phyloP scores from a whole-genome alignment of 2,329 filamentous ascomycete species.

The Trichoderma pleuroti region DNA sequence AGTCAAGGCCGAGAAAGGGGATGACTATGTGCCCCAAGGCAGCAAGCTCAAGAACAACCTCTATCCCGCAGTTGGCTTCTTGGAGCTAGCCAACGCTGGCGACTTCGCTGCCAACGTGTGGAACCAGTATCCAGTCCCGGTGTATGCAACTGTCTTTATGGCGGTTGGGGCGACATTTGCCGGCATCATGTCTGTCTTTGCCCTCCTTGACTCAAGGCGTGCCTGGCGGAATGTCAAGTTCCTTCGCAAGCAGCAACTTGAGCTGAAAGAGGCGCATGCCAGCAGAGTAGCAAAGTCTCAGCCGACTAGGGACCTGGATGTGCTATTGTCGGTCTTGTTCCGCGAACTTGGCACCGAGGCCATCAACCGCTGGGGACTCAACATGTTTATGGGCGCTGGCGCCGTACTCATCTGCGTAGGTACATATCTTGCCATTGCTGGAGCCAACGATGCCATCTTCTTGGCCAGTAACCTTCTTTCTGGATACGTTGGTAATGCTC shows the following conservation, averaged over 20 bases:
- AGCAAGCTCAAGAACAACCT: slow-evolving; percentile 24
- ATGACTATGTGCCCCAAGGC: not conserved
- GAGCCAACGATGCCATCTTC: slow-evolving; percentile 41
- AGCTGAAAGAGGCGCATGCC: slow-evolving; percentile 28
- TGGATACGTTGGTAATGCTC: slow-evolving; percentile 52
- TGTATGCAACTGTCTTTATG: slow-evolving; percentile 49
- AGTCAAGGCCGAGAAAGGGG: not conserved
- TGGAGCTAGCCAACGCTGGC: slow-evolving; percentile 53
- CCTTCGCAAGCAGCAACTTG: slow-evolving; percentile 40
- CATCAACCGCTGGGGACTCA: slow-evolving; percentile 50
- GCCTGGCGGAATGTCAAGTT: slow-evolving; percentile 46
- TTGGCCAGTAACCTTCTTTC: slow-evolving; percentile 50
- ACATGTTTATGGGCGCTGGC: slow-evolving; percentile 47
- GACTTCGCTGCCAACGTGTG: slow-evolving; percentile 58
- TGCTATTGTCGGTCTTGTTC: slow-evolving; percentile 42
- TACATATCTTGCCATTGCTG: slow-evolving; percentile 52
- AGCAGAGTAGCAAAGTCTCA: slow-evolving; percentile 16
- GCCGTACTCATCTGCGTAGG: slow-evolving; percentile 49
- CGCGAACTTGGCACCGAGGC: slow-evolving; percentile 50
- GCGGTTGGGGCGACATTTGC: slow-evolving; percentile 48
- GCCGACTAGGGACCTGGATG: slow-evolving; percentile 28
- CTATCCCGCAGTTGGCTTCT: slow-evolving; percentile 41
- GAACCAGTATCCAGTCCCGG: slow-evolving; percentile 49
- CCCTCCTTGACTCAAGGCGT: slow-evolving; percentile 41
- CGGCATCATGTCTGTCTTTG: slow-evolving; percentile 43